Base-by-base conservation (phyloP, 371 early-diverging fungal species). In the Phascolomyces articulosus region DNA sequence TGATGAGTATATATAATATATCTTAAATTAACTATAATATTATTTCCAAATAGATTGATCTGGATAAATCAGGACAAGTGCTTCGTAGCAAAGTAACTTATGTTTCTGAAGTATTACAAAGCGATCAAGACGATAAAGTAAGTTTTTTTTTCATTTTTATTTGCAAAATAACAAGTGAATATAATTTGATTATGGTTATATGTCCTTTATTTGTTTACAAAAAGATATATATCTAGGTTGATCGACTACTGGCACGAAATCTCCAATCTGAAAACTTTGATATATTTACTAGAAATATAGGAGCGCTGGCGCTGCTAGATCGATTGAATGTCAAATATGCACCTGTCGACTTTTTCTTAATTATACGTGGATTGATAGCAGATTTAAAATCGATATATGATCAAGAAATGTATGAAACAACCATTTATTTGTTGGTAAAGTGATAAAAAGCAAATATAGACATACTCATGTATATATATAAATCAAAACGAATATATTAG, bases 381-480 rank as follows among this genome's bases (percentile, higher is more conserved):
- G 97, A 98, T 1, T 95, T 85, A 68, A 98, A 83, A 91, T 98
- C 99, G 65, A 99, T 99, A 86, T 95, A 78, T 38, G 68, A 67
- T 29, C 57, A 68, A 40, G 61, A 65, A 63, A 66, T 79, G 87
- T 85, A 78, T 64, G 77, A 15, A 38, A 20, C n/a, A n/a, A n/a
- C n/a, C n/a, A 1, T 34, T 2, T 9, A 34, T 2, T 34, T 34
- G 34, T 34, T 34, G n/a, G n/a, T n/a, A n/a, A n/a, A n/a, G n/a
- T n/a, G n/a, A n/a, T n/a, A n/a, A n/a, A n/a, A n/a, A n/a, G n/a
- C n/a, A n/a, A n/a, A n/a, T n/a, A n/a, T n/a, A n/a, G n/a, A n/a
- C n/a, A n/a, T n/a, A n/a, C n/a, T n/a, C n/a, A n/a, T n/a, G n/a
- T n/a, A n/a, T n/a, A n/a, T n/a, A n/a, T n/a, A n/a, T n/a, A n/a